Base-by-base conservation (phyloP, 2,329 filamentous ascomycete species). In the Colletotrichum endophyticum region DNA sequence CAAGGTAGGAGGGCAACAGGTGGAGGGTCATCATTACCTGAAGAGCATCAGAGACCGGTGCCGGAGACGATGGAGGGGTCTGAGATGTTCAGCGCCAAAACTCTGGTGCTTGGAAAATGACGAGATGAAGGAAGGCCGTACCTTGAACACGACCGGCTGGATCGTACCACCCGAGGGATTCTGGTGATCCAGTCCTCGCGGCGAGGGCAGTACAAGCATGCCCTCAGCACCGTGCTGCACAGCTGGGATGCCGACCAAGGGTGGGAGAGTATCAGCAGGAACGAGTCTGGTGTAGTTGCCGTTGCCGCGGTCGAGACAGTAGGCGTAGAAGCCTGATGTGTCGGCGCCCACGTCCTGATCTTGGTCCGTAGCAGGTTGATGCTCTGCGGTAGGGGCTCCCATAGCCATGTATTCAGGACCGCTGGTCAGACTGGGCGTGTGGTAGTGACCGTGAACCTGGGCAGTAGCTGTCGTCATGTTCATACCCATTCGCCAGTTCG, bases 241-340 rank as follows among this genome's bases (percentile, higher is more conserved):
- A 2, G 85, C 79, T 3, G 88, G 87, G 6, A 92, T 83, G 61
- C 87, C 86, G 8, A 82, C 79, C 39, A 89, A 80, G 5, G 83
- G 80, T 1, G 87, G 88, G 13, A 92, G 82, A 83, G 87, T 84
- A 77, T 93, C 91, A 0, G 89, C 91, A 0, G 90, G 90, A 16
- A 92, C 84, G 1, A 93, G 86, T 5, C 88, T 85, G 7, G 91
- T 92, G 75, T 87, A 89, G 63, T 85, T 83, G 5, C 91, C 91
- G 74, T 91, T 87, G 11, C 88, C 88, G 8, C 91, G 86, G 68
- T 89, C 87, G 69, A 89, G 87, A 78, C 87, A 91, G 81, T 92
- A 92, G 3, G 85, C 87, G 72, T 86, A 89, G 16, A 81, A 79
- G 39, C 73, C 32, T 16, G 84, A 81, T 15, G 83, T 77, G 66